These are phyloP conservation scores for Solanum pennellii DNA, from an alignment of 257 asterid genomes.

Conservation along the genomic window DNA sequence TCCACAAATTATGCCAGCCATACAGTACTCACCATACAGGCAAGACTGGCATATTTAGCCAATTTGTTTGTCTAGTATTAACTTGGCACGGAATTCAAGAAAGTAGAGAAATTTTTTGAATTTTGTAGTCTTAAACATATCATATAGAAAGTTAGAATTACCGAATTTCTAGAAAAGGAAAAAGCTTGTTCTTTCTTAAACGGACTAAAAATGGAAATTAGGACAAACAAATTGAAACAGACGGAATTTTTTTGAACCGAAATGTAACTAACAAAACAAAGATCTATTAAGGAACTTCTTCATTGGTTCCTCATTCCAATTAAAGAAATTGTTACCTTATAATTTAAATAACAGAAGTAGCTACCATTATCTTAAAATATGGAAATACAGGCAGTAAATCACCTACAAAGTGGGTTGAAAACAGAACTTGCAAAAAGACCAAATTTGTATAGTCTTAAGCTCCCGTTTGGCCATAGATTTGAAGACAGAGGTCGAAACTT, in stretches of 20 bases:
- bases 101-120: background rate
- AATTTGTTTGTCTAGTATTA: background rate
- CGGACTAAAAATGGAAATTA: background rate
- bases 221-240: background rate
- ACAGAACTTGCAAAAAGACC: background rate
- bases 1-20: no score
- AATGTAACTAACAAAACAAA: background rate
- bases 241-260: background rate
- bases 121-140: background rate
- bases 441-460: background rate
- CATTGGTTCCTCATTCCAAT: background rate
- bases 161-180: background rate
- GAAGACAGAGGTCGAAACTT: background rate
- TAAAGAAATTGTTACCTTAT: background rate
- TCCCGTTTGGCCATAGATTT: background rate
- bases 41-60: no score
- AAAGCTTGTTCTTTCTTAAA: background rate
- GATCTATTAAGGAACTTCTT: background rate
- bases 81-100: background rate
- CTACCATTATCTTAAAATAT: background rate
- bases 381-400: background rate
- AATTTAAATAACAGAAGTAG: background rate
- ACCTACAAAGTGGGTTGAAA: background rate
- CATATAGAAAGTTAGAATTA: background rate
- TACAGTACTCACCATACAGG: no score